A percentile compares a stretch with the other conserved stretches of the same genome.
phyloP scores from a whole-genome alignment of 2,329 filamentous ascomycete species.

The Verticillium isaacii region DNA sequence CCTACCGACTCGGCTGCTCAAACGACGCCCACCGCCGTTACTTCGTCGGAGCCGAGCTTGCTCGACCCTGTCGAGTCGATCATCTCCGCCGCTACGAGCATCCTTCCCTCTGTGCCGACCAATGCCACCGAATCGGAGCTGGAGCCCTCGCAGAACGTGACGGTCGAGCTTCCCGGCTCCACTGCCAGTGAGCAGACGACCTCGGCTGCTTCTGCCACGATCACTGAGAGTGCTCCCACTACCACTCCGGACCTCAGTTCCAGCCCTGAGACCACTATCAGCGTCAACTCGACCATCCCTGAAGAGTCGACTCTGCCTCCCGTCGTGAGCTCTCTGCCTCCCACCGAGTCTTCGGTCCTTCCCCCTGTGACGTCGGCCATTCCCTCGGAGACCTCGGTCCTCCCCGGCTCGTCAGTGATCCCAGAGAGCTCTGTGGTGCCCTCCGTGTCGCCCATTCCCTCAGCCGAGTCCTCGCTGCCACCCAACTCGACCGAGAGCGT shows the following conservation, averaged over 20 bases:
- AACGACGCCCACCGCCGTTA: constrained; percentile 3
- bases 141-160: not conserved
- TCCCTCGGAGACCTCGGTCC: not conserved
- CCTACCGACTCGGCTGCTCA: constrained; percentile 6
- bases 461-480: not conserved
- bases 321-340: constrained; percentile 5
- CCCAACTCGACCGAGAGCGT: constrained; percentile 1
- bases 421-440: not conserved
- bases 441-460: not conserved
- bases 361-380: not conserved
- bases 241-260: not conserved
- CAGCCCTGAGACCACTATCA: constrained; percentile 4
- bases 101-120: not conserved
- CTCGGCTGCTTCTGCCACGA: not conserved
- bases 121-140: not conserved
- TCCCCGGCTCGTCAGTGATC: not conserved
- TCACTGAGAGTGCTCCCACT: not conserved
- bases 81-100: not conserved
- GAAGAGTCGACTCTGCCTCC: constrained; percentile 5
- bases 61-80: constrained; percentile 6
- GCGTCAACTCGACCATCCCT: constrained; percentile 5
- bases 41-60: not conserved
- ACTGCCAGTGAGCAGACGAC: not conserved
- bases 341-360: constrained; percentile 2
- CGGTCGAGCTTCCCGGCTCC: constrained; percentile 9